Percentiles rank a stretch among this genome's conserved stretches.
Conservation (phyloP, 371 early-diverging fungal genomes). For the Mortierella sp. region DNA sequence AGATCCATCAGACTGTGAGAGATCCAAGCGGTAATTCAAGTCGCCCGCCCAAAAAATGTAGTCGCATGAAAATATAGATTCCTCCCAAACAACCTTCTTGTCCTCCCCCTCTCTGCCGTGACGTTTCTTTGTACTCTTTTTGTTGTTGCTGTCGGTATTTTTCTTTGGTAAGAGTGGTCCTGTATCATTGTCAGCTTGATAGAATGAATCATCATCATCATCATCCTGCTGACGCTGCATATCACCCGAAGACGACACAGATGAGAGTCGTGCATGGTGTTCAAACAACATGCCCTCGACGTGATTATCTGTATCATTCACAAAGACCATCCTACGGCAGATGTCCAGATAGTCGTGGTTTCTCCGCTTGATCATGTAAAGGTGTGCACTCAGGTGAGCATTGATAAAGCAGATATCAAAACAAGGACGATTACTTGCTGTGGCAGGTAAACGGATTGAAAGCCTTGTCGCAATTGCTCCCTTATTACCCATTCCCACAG, state of each 20-base stretch:
- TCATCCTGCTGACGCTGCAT: conserved; percentile 6
- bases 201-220: conserved; percentile 22
- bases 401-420: conserved; percentile 74
- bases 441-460: conserved; percentile 61
- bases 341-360: conserved; percentile 72
- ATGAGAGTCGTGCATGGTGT: conserved; percentile 33
- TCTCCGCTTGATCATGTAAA: conserved; percentile 64
- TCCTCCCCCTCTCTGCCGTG: neutral
- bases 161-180: conserved; percentile 31
- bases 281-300: conserved; percentile 32
- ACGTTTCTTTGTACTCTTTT: neutral
- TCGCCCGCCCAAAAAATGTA: conserved; percentile 78
- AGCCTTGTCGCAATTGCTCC: conserved; percentile 74
- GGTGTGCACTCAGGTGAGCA: conserved; percentile 77
- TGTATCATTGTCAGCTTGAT: conserved; percentile 39
- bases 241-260: conserved; percentile 4
- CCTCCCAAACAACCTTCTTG: conserved; percentile 27
- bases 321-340: conserved; percentile 50
- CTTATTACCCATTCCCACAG: conserved; percentile 70
- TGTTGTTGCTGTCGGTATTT: conserved; percentile 6
- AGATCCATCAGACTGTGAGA: conserved; percentile 60
- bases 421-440: conserved; percentile 17
- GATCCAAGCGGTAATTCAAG: conserved; percentile 75
- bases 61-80: conserved; percentile 66
- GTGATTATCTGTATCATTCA: conserved; percentile 50